Evolutionary conservation across 495 filamentous ascomycete species (phyloP).

Genomic region (Aspergillus funiculosus): DNA sequence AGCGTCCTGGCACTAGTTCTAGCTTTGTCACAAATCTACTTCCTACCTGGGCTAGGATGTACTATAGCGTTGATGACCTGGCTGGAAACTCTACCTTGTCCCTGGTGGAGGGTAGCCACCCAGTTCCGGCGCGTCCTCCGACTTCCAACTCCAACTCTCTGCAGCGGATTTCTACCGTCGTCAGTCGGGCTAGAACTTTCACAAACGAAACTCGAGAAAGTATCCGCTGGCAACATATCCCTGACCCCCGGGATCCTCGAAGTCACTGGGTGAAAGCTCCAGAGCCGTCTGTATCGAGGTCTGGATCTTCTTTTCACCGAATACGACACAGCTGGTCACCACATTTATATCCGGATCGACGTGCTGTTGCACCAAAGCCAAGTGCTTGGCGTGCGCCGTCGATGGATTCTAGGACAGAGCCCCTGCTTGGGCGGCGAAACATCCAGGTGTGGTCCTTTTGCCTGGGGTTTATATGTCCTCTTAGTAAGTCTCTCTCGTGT

Average conservation of each 20-base stretch:
- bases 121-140: constrained; percentile 25
- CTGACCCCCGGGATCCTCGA: constrained; percentile 40
- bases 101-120: constrained; percentile 30
- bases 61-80: constrained; percentile 40
- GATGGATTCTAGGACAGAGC: constrained; percentile 54
- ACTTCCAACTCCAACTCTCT: constrained; percentile 32
- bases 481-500: constrained; percentile 50
- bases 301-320: constrained; percentile 23
- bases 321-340: constrained; percentile 62
- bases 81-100: constrained; percentile 29
- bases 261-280: constrained; percentile 38
- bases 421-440: constrained; percentile 61
- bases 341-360: constrained; percentile 61
- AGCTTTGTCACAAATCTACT: constrained; percentile 52
- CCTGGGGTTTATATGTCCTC: constrained; percentile 78
- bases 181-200: constrained; percentile 17
- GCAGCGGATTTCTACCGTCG: constrained; percentile 26
- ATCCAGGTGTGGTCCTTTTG: constrained; percentile 83
- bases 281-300: constrained; percentile 20
- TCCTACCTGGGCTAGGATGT: constrained; percentile 43
- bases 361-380: constrained; percentile 28
- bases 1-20: constrained; percentile 38
- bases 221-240: constrained; percentile 17
- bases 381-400: constrained; percentile 64
- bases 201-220: constrained; percentile 18